Evolutionary conservation across 129 eudicot genomes (phyloP).

Genomic region (Smallanthus sonchifolius): DNA sequence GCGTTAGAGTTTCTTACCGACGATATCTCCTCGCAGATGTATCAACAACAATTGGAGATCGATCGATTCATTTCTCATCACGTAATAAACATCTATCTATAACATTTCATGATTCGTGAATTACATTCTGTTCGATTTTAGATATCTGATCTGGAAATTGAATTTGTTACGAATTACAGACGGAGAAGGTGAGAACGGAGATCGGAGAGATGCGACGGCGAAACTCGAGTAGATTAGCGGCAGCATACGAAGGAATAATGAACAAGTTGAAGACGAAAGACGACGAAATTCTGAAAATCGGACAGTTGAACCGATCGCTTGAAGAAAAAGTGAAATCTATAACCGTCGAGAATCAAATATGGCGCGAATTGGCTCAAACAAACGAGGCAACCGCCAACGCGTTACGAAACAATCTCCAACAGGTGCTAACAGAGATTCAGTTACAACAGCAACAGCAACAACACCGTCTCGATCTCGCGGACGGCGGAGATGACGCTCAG

Average conservation of each 20-base stretch:
- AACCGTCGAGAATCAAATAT: conserved; percentile 44
- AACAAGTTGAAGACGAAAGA: conserved; percentile 44
- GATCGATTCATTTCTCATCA: conserved; percentile 12
- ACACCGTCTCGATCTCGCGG: background rate
- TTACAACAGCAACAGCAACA: conserved; percentile 17
- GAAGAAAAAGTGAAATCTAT: conserved; percentile 36
- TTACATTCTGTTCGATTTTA: background rate
- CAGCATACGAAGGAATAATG: conserved; percentile 29
- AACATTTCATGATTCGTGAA: background rate
- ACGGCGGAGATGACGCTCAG: conserved; percentile 7
- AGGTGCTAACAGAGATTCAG: conserved; percentile 30
- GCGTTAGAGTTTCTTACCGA: conserved; percentile 6
- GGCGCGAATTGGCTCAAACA: conserved; percentile 56
- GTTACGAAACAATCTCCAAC: conserved; percentile 45
- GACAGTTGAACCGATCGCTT: conserved; percentile 33
- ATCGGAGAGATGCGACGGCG: conserved; percentile 41
- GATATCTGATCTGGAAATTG: background rate
- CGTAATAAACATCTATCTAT: background rate
- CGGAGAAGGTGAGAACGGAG: conserved; percentile 36
- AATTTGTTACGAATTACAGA: conserved; percentile 26
- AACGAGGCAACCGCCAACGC: conserved; percentile 67
- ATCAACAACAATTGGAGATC: conserved; percentile 26
- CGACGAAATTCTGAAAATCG: conserved; percentile 39
- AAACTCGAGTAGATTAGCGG: conserved; percentile 24
- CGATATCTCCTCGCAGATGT: conserved; percentile 22